Evolutionary conservation across 108 stramenopile species (phyloP).

Genomic region (Conticribra guillardii): DNA sequence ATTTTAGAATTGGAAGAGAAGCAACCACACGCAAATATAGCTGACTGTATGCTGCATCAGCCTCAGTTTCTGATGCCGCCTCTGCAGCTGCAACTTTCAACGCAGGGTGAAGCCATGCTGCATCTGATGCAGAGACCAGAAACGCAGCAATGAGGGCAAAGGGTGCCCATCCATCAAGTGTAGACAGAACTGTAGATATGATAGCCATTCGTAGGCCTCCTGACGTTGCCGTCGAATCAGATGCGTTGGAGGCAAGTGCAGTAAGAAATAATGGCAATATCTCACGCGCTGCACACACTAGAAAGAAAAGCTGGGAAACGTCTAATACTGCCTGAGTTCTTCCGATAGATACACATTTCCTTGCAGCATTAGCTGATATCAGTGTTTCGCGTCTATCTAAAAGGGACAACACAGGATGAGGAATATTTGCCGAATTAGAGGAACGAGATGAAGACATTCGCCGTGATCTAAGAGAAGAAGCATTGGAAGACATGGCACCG

Average conservation of each 20-base stretch:
- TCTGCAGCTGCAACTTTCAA: slow-evolving; percentile 30
- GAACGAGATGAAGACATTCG: background rate
- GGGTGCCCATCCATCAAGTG: slow-evolving; percentile 62
- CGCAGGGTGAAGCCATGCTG: slow-evolving; percentile 42
- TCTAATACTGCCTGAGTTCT: slow-evolving; percentile 60
- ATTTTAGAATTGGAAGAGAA: slow-evolving; percentile 47
- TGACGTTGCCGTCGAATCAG: background rate
- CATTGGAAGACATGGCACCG: slow-evolving; percentile 3
- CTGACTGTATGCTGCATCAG: slow-evolving; percentile 67
- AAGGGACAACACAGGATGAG: slow-evolving; percentile 35
- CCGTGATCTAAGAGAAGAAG: background rate
- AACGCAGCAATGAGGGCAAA: slow-evolving; percentile 60
- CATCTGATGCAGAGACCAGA: slow-evolving; percentile 45
- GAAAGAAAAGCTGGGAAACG: slow-evolving; percentile 41
- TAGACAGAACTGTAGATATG: slow-evolving; percentile 22
- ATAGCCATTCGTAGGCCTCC: slow-evolving; percentile 21
- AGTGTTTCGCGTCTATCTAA: slow-evolving; percentile 40
- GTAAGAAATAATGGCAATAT: slow-evolving; percentile 31
- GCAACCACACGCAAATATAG: slow-evolving; percentile 74
- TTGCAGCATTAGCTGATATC: slow-evolving; percentile 21
- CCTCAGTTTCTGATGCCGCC: slow-evolving; percentile 42
- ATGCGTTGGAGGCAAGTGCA: background rate
- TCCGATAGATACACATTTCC: slow-evolving; percentile 51
- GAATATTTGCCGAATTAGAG: slow-evolving; percentile 13
- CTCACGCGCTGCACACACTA: slow-evolving; percentile 49